Conservation (phyloP, 345 rosid genomes). For the Citropsis articulata region DNA sequence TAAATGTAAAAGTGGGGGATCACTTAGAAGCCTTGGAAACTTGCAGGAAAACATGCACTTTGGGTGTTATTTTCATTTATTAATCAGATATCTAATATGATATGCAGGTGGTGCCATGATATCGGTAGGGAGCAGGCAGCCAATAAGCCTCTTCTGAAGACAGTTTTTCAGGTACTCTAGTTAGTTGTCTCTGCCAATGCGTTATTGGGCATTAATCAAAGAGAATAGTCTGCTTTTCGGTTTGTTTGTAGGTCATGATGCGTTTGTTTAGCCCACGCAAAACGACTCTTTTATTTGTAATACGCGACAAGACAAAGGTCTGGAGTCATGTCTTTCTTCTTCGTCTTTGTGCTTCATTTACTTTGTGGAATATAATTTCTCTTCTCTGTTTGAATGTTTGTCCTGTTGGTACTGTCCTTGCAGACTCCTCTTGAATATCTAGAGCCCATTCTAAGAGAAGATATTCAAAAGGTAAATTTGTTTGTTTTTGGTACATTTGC, state of each 20-base stretch:
- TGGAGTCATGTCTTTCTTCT: slow-evolving; percentile 10
- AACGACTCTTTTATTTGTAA: slow-evolving; percentile 81
- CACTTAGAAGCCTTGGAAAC: background rate
- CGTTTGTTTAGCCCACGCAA: slow-evolving; percentile 86
- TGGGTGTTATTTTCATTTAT: slow-evolving; percentile 8
- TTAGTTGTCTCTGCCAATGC: background rate
- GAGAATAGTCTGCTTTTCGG: slow-evolving; percentile 14
- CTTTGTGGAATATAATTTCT: slow-evolving; percentile 8
- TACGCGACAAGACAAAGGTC: slow-evolving; percentile 90
- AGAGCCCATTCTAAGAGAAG: slow-evolving; percentile 67
- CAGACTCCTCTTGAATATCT: slow-evolving; percentile 76
- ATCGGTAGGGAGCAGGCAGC: slow-evolving; percentile 95
- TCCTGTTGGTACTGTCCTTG: slow-evolving; percentile 1
- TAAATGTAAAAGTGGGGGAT: background rate
- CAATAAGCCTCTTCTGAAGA: slow-evolving; percentile 84
- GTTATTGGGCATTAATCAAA: background rate
- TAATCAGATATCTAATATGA: slow-evolving; percentile 17
- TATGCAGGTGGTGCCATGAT: slow-evolving; percentile 84
- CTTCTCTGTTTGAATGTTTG: slow-evolving; percentile 3
- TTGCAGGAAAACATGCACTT: background rate
- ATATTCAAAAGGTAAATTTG: slow-evolving; percentile 64
- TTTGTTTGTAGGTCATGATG: slow-evolving; percentile 67
- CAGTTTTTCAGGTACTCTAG: slow-evolving; percentile 71
- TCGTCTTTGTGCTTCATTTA: background rate
- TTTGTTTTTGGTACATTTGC: background rate